Conservation (phyloP, 139 green algal genomes). For the Pedinophyceae sp. region DNA sequence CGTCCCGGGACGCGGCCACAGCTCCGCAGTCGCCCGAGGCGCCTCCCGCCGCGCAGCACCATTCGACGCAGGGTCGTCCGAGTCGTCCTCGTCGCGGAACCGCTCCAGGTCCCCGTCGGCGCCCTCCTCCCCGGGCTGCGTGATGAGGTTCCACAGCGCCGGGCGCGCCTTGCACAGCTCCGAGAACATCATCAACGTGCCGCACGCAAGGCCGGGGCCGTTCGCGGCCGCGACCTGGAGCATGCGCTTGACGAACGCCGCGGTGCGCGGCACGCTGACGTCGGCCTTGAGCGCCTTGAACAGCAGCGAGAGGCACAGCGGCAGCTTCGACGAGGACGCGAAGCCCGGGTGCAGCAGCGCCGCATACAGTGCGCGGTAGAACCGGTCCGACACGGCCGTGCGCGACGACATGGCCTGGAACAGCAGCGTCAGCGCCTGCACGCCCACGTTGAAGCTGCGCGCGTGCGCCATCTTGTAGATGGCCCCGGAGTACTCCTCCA, state of each 20-base stretch:
- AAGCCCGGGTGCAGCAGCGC: slow-evolving; percentile 35
- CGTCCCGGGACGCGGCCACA: no score
- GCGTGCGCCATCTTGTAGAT: slow-evolving; percentile 82
- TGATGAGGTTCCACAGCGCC: slow-evolving; percentile 57
- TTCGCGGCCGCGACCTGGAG: slow-evolving; percentile 63
- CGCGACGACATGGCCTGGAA: slow-evolving; percentile 57
- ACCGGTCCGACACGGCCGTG: slow-evolving; percentile 56
- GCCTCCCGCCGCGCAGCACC: neutral
- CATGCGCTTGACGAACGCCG: slow-evolving; percentile 80
- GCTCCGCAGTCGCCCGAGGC: neutral
- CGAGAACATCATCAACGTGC: slow-evolving; percentile 65
- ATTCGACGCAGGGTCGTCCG: neutral
- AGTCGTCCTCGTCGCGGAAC: slow-evolving; percentile 36
- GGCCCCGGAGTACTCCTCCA: slow-evolving; percentile 42
- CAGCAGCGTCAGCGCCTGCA: slow-evolving; percentile 81
- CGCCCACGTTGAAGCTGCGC: slow-evolving; percentile 54
- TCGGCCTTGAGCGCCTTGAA: slow-evolving; percentile 72
- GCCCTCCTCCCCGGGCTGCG: slow-evolving; percentile 43
- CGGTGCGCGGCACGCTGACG: slow-evolving; percentile 36
- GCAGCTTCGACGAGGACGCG: slow-evolving; percentile 32
- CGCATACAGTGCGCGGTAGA: slow-evolving; percentile 79
- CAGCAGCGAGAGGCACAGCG: slow-evolving; percentile 74
- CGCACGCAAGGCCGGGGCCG: slow-evolving; percentile 61
- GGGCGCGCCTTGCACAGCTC: slow-evolving; percentile 39
- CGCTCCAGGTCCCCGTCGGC: slow-evolving; percentile 35